Evolutionary conservation across 2,329 filamentous ascomycete species (phyloP), one percentile per base, ranked within the genome.

Genomic region (Paraphoma sp.): DNA sequence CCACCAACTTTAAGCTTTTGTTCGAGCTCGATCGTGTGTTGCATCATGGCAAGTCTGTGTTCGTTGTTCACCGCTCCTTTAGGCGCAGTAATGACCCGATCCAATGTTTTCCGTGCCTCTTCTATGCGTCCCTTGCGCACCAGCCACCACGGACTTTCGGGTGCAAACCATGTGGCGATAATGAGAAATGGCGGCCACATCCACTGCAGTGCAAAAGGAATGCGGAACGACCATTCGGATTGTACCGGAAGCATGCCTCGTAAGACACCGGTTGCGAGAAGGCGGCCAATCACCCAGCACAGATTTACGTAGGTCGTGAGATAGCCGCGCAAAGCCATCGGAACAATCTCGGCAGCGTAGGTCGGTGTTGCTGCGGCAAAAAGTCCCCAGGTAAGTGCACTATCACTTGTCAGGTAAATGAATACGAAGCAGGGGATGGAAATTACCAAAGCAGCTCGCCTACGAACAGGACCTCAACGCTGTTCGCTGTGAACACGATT

Each of bases 1-100:
- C 90, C 86, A 28, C 91, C 91, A 12, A 81, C 80, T 31, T 55
- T 56, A 51, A 92, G 88, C 73, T 84, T 80, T 70, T 90, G 84
- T 73, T 96, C 92, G n/a, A 96, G 79, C 1, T 89, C 89, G 1
- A 90, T 93, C 1, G 92, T 96, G 70, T 95, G 90, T 3, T 92
- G 86, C 87, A 97, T 96, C 91, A 96, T 94, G 63, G 90, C 87
- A 57, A 96, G 84, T 0, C 90, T 95, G 6, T 71, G 65, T 44
- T 73, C 70, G 10, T 63, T 59, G 29, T 72, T 68, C 56, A 69
- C 0, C 86, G 87, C 57, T 91, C 86, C 45, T 81, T 86, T 80
- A 5, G 80, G 69, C 62, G 83, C 87, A 1, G 89, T 90, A 38
- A 38, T n/a, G 28, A 92, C 78, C 3, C 89, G 86, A 47, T 88